phyloP scores from a whole-genome alignment of 768 basidiomycete species.

The Pulveroboletus ravenelii region DNA sequence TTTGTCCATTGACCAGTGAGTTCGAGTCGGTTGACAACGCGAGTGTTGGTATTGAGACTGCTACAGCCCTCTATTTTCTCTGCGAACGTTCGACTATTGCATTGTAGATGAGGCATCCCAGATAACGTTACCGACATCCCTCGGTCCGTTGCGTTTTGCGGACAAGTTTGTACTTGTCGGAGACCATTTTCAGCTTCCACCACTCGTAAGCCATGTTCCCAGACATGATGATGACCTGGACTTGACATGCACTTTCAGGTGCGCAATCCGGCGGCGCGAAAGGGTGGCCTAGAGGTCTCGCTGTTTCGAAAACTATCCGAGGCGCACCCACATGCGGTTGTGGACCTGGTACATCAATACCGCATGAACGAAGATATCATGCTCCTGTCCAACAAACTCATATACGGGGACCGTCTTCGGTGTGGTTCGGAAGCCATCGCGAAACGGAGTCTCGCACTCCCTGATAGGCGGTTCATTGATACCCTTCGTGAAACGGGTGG shows the following conservation, averaged over 20 bases:
- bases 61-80: conserved; percentile 73
- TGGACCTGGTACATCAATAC: conserved; percentile 86
- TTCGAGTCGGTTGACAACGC: conserved; percentile 6
- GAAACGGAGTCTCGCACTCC: conserved; percentile 50
- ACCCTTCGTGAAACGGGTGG: conserved; percentile 37
- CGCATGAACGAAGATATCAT: conserved; percentile 98
- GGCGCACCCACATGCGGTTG: conserved; percentile 79
- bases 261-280: conserved; percentile 70
- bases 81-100: conserved; percentile 89
- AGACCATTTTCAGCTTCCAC: conserved; percentile 96
- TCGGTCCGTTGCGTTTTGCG: conserved; percentile 89
- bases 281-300: conserved; percentile 83
- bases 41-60: conserved; percentile 5
- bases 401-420: conserved; percentile 71
- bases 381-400: conserved; percentile 80
- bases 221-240: background rate
- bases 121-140: conserved; percentile 91
- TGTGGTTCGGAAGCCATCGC: conserved; percentile 79
- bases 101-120: conserved; percentile 99
- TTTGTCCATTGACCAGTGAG: conserved; percentile 90
- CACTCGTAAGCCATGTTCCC: conserved; percentile 53
- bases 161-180: conserved; percentile 92
- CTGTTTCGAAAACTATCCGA: conserved; percentile 87
- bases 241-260: conserved; percentile 48
- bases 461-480: conserved; percentile 40